Base-by-base conservation (phyloP, 202 grass and related monocot species). In the Eragrostis tef region DNA sequence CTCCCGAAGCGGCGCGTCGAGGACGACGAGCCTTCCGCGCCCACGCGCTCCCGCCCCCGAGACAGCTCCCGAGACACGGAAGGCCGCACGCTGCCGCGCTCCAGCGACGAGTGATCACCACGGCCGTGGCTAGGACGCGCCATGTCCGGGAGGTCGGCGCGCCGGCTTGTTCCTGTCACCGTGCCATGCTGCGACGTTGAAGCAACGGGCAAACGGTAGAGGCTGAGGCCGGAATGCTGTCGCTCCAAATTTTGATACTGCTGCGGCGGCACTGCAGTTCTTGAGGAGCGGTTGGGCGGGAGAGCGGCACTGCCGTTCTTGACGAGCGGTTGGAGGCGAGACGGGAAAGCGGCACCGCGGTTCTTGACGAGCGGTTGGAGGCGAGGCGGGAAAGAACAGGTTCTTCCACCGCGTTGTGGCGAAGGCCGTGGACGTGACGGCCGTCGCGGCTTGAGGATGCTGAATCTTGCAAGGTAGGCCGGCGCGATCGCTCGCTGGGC, bases 251-350 rank as follows among this genome's bases (percentile, higher is more conserved):
- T 59, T 11, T 64, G 64, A 59, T 17, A 27, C 3, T 3, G 25
- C 20, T 36, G 64, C n/a, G n/a, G n/a, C 25, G 53, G 45, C 70
- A 60, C 25, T 21, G 70, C 27, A 7, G 45, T 75, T 73, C 57
- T 84, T 21, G 84, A 79, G 56, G 77, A 85, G 49, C 44, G n/a
- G 70, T 64, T 78, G 63, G 34, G 34, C 34, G 34, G 34, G 34
- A 39, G 6, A 39, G 64, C 25, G 53, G 45, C 70, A 52, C 25
- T 21, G 70, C 27, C 5, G 45, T 75, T 73, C 49, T 84, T 21
- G 84, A 79, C 56, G 77, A 85, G 42, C 44, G n/a, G 70, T 64
- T 78, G 63, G 85, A 78, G 20, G n/a, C n/a, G n/a, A n/a, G n/a
- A n/a, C n/a, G n/a, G n/a, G n/a, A n/a, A n/a, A n/a, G n/a, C n/a